A percentile compares a stretch with the other conserved stretches of the same genome.
Evolutionary conservation across 1,284 basidiomycete species (phyloP).

Genomic region (Kalmanozyma brasiliensis): DNA sequence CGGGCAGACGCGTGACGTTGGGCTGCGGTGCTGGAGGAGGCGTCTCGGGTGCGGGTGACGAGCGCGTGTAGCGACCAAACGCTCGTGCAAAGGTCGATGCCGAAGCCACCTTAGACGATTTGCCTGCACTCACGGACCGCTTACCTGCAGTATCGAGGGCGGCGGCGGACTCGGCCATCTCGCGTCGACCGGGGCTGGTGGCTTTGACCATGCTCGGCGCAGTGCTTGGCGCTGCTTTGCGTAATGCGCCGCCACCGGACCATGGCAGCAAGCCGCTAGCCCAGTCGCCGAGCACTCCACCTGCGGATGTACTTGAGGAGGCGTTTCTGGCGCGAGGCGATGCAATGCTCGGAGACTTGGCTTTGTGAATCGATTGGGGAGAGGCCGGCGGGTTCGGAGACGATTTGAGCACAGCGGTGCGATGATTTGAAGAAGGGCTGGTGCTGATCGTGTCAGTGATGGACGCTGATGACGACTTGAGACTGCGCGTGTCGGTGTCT

Average conservation of each 20-base stretch:
- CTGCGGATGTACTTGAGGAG: constrained; percentile 22
- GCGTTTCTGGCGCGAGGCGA: constrained; percentile 28
- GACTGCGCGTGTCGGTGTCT: constrained; percentile 22
- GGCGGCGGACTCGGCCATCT: constrained; percentile 22
- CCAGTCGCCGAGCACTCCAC: constrained; percentile 47
- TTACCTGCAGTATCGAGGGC: constrained; percentile 17
- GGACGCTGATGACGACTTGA: constrained; percentile 33
- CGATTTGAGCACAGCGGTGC: constrained; percentile 7
- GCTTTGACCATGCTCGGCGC: constrained; percentile 49
- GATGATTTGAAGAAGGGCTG: constrained; percentile 23
- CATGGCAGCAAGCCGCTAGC: constrained; percentile 52
- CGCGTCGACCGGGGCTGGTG: constrained; percentile 42
- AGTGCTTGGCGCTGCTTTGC: constrained; percentile 44
- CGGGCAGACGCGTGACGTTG: constrained; percentile 65
- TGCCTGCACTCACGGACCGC: constrained; percentile 31
- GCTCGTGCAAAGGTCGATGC: constrained; percentile 54
- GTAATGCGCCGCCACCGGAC: constrained; percentile 34
- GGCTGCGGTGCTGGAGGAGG: constrained; percentile 67
- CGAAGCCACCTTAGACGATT: constrained; percentile 23
- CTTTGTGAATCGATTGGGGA: constrained; percentile 22
- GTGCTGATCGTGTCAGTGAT: constrained; percentile 28
- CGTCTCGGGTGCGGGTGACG: constrained; percentile 32
- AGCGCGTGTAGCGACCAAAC: constrained; percentile 58
- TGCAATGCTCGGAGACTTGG: constrained; percentile 16
- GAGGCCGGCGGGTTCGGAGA: constrained; percentile 31